These are phyloP conservation scores for Aspergillus panamensis DNA, from an alignment of 495 filamentous ascomycete species.

Conservation along the genomic window DNA sequence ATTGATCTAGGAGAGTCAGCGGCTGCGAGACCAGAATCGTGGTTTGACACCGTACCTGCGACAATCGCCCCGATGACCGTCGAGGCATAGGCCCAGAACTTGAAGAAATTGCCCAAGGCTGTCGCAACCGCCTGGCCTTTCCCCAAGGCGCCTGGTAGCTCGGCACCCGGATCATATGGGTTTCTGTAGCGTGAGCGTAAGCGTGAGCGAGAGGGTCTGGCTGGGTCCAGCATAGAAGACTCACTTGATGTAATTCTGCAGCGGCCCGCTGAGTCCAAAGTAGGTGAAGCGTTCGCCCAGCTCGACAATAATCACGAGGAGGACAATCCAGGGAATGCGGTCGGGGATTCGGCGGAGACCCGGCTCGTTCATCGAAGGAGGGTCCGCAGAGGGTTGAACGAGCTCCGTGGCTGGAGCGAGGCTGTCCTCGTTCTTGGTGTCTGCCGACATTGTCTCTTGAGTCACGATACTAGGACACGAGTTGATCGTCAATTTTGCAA, in stretches of 20 bases:
- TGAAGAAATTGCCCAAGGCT: slow-evolving; percentile 21
- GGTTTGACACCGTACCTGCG: slow-evolving; percentile 20
- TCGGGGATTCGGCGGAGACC: slow-evolving; percentile 21
- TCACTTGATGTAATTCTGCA: slow-evolving; percentile 22
- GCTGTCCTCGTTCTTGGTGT: no score
- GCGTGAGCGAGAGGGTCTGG: neutral
- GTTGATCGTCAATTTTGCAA: no score
- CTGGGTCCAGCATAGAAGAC: neutral
- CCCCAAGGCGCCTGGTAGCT: slow-evolving; percentile 15
- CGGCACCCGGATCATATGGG: slow-evolving; percentile 16
- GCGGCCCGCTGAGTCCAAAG: slow-evolving; percentile 24
- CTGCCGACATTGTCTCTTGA: no score
- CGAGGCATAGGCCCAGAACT: slow-evolving; percentile 32
- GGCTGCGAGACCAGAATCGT: neutral
- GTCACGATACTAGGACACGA: no score
- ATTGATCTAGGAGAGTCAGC: slow-evolving; percentile 25
- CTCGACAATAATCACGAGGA: slow-evolving; percentile 27
- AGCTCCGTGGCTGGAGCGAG: neutral
- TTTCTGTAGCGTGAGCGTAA: slow-evolving; percentile 4
- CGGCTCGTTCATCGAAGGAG: neutral
- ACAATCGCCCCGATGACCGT: slow-evolving; percentile 36
- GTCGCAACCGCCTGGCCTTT: slow-evolving; percentile 18
- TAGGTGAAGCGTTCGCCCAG: slow-evolving; percentile 30
- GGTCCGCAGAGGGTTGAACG: neutral
- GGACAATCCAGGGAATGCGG: slow-evolving; percentile 27